Percentiles rank a stretch among this genome's conserved stretches.
Conservation (phyloP, 2,329 filamentous ascomycete species). For the Tolypocladium ophioglossoides region DNA sequence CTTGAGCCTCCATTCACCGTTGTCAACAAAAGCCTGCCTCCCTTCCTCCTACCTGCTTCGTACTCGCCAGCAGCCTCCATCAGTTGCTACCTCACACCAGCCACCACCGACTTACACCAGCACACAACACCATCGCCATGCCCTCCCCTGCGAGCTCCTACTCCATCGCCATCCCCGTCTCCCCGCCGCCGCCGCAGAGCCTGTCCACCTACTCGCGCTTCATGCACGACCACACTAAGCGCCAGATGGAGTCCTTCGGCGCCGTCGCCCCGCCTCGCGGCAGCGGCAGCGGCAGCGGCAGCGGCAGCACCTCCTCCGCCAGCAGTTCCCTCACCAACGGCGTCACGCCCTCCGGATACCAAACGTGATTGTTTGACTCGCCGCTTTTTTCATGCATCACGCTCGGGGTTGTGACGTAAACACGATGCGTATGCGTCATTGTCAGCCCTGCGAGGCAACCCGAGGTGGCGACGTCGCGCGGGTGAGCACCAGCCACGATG, state of each 20-base stretch:
- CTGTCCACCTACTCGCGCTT: constrained; percentile 46
- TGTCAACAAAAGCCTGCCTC: neutral
- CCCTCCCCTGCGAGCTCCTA: constrained; percentile 29
- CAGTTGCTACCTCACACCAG: neutral
- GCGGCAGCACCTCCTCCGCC: constrained; percentile 9
- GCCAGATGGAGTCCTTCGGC: constrained; percentile 49
- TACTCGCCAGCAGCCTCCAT: neutral
- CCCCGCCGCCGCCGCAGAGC: constrained; percentile 31
- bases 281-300: constrained; percentile 7
- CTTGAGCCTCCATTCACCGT: neutral
- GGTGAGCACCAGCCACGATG: neutral
- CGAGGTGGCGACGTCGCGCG: neutral
- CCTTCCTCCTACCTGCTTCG: neutral
- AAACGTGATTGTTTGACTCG: neutral
- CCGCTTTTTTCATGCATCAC: neutral
- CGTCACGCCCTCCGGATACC: constrained; percentile 8
- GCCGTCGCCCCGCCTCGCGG: constrained; percentile 10
- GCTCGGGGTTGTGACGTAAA: neutral
- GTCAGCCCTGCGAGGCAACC: neutral
- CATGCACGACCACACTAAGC: constrained; percentile 56
- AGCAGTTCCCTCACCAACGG: constrained; percentile 17
- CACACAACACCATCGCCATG: constrained; percentile 17
- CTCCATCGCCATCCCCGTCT: constrained; percentile 23
- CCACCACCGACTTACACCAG: neutral
- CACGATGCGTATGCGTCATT: neutral